A percentile compares a stretch with the other conserved stretches of the same genome.
phyloP scores from a whole-genome alignment of 2,329 filamentous ascomycete species.

The Microcyclosporella mali region DNA sequence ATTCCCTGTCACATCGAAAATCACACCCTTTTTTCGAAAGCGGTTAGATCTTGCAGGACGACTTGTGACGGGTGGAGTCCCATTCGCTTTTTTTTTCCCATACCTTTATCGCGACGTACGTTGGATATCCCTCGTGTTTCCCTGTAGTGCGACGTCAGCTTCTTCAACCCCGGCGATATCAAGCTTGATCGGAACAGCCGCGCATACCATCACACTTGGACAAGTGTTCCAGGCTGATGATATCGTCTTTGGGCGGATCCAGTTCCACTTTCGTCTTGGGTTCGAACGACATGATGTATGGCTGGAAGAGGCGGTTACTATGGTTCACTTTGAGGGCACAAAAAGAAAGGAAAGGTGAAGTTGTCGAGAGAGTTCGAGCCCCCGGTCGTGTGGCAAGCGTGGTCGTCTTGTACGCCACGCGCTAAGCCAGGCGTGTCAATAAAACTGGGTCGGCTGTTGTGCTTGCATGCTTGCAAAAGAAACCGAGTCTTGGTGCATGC shows the following conservation, averaged over 20 bases:
- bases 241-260: conserved; percentile 78
- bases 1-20: conserved; percentile 92
- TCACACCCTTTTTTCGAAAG: conserved; percentile 58
- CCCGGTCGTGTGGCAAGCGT: too few relatives aligned
- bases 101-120: conserved; percentile 55
- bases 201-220: conserved; percentile 72
- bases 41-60: not conserved
- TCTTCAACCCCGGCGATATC: not conserved
- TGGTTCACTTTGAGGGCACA: too few relatives aligned
- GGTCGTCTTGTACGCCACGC: too few relatives aligned
- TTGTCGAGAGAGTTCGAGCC: too few relatives aligned
- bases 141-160: conserved; percentile 42
- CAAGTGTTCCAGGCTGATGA: conserved; percentile 74
- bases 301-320: too few relatives aligned
- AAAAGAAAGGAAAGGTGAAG: too few relatives aligned
- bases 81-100: not conserved
- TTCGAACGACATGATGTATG: conserved; percentile 52
- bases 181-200: not conserved
- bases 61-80: not conserved
- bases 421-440: too few relatives aligned
- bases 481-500: too few relatives aligned
- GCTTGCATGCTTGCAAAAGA: too few relatives aligned
- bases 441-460: too few relatives aligned
- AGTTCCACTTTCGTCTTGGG: conserved; percentile 72
- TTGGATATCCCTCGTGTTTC: conserved; percentile 54